Evolutionary conservation across 495 filamentous ascomycete genomes (phyloP), one percentile per base, ranked within the genome.

Genomic region (Aspergillus bertholletiae): DNA sequence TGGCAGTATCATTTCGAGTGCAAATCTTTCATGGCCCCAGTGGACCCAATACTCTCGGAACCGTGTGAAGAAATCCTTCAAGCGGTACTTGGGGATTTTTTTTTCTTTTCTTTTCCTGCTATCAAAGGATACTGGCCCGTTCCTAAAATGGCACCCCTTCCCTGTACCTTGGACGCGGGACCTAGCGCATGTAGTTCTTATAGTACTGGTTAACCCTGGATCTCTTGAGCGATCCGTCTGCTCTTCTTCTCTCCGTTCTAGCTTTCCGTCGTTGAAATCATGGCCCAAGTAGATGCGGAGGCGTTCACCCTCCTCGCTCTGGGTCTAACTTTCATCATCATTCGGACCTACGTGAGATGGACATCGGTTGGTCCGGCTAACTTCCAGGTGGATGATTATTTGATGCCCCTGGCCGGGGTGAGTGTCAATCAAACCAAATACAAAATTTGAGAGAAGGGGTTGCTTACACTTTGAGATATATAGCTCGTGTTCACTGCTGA

Each of bases 351-450:
- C 32, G 75, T 75, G 23, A 72, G 82, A 52, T 74, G 75, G 60
- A 71, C 53, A 20, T 64, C 72, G 12, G 76, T 79, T 21, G 79
- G 80, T 2, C 55, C 73, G 13, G 24, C 53, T n/a, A 66, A 73
- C 6, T 74, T 79, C 24, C 69, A 76, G 53, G 63, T 74, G 1
- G 82, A 85, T 60, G 82, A 85, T 55, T 84, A 81, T 57, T 59
- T 84, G 1, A 84, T 84, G 80, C 60, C 80, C 12, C 26, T 83
- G 9, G 78, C 77, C 0, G 73, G 71, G 11, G 81, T 81, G 62
- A 56, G 74, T 65, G 81, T 81, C 61, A 55, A 73, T 65, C 20
- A 5, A 18, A 18, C 4, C n/a, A 5, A 20, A 8, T 43, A 7
- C 39, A 7, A 22, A 21, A 7, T 21, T 7, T 21, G 20, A 7